These are phyloP conservation scores for Blastobotrys proliferans DNA, from an alignment of 1,139 yeast species.

Conservation along the genomic window DNA sequence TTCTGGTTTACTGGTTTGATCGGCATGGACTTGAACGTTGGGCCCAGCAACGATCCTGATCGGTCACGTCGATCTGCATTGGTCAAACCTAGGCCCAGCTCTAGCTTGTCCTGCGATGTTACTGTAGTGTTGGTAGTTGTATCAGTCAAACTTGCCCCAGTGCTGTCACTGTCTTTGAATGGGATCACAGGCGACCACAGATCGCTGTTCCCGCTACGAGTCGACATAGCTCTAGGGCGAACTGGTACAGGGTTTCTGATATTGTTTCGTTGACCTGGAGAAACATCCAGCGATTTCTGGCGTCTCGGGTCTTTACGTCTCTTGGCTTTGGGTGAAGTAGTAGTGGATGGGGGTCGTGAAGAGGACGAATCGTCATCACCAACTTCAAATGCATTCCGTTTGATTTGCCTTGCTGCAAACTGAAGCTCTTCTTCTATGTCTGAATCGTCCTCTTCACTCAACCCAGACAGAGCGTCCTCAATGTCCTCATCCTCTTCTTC, in stretches of 20 bases:
- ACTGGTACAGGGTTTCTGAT: not conserved
- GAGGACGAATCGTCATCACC: slow-evolving; percentile 18
- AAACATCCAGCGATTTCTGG: slow-evolving; percentile 22
- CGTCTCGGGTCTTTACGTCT: slow-evolving; percentile 16
- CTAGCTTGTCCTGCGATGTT: not conserved
- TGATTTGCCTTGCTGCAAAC: slow-evolving; percentile 31
- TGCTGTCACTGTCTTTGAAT: slow-evolving; percentile 8
- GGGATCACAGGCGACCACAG: slow-evolving; percentile 9
- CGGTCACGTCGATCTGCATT: not conserved
- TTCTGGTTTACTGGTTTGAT: slow-evolving; percentile 11
- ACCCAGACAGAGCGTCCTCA: slow-evolving; percentile 18
- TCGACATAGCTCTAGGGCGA: slow-evolving; percentile 12
- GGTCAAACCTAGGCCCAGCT: not conserved
- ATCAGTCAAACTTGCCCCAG: slow-evolving; percentile 5
- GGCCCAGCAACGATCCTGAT: slow-evolving; percentile 7
- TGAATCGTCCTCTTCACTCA: slow-evolving; percentile 35
- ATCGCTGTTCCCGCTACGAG: slow-evolving; percentile 13
- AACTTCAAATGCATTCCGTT: slow-evolving; percentile 19
- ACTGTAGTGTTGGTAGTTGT: not conserved
- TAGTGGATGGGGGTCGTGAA: slow-evolving; percentile 19
- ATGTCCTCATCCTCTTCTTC: slow-evolving; percentile 18
- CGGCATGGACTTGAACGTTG: slow-evolving; percentile 4
- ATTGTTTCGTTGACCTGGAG: slow-evolving; percentile 5
- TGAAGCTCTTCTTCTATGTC: slow-evolving; percentile 37
- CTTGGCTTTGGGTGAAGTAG: slow-evolving; percentile 22